phyloP scores from a whole-genome alignment of 352 stramenopile species.

The Phytopythium delawarense region DNA sequence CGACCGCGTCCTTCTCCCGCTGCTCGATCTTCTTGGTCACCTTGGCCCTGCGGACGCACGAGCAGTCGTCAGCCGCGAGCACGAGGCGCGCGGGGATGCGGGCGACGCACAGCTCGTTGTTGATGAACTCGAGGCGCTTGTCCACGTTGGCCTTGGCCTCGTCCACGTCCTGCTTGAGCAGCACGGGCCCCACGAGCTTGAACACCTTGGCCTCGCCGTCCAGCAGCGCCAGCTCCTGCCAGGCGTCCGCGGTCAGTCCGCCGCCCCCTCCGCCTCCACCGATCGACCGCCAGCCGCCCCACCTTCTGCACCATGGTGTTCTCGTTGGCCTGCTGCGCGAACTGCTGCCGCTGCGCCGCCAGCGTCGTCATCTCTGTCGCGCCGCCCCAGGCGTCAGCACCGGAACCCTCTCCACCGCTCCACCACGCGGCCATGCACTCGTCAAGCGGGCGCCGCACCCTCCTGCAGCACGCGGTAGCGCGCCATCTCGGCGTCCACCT shows the following conservation, averaged over 20 bases:
- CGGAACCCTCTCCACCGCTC: neutral
- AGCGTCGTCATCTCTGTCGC: constrained; percentile 74
- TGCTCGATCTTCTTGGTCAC: constrained; percentile 83
- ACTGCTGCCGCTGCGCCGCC: constrained; percentile 84
- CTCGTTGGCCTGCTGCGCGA: constrained; percentile 92
- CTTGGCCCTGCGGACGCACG: constrained; percentile 51
- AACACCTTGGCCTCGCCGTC: constrained; percentile 89
- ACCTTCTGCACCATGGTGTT: constrained; percentile 96
- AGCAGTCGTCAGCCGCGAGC: neutral
- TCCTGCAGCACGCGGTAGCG: constrained; percentile 91
- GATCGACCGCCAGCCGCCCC: neutral
- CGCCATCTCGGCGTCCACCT: constrained; percentile 87
- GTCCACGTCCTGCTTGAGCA: constrained; percentile 93
- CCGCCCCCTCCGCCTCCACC: neutral
- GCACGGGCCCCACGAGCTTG: constrained; percentile 93
- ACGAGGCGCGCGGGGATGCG: too few species aligned
- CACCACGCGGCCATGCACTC: neutral
- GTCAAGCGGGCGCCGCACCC: constrained; percentile 28
- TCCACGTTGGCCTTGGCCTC: constrained; percentile 94
- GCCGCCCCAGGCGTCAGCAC: neutral
- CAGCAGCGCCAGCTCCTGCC: constrained; percentile 80
- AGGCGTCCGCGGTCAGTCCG: neutral
- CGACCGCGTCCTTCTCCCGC: constrained; percentile 89
- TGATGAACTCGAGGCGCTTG: constrained; percentile 96
- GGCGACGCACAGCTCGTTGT: constrained; percentile 80